Base-by-base conservation (phyloP, 768 basidiomycete genomes). In the Strobilomyces dryophilus region DNA sequence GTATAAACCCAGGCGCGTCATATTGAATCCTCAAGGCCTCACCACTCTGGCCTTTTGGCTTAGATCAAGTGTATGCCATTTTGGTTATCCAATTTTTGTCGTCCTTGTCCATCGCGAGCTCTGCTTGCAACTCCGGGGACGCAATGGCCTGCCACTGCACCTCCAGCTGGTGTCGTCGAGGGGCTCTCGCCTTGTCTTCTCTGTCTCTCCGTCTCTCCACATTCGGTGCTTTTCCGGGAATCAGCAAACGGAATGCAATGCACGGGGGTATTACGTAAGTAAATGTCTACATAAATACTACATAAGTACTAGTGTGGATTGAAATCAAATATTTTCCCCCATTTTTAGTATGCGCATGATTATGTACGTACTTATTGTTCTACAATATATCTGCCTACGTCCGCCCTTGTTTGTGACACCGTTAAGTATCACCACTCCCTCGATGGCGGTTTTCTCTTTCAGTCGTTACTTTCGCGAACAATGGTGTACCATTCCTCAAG, bases 61-160 rank as follows among this genome's bases (percentile, higher is more conserved):
- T 81, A 82, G 81, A 83, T 82, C 81, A 83, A 82, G 82, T 82
- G 82, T 82, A 83, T n/a, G n/a, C 78, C 76, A 77, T 62, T 63
- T 66, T 78, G 78, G 78, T 80, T 80, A 80, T 79, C 73, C 76
- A 65, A 66, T 64, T 66, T 65, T 65, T 65, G 64, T 18, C 61
- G 49, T 64, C 64, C 56, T 61, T 56, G 58, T 58, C 41, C 58
- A 21, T 7, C 3, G 51, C 5, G 61, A 61, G 61, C 72, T 74
- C 73, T 74, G 73, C 73, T 74, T 74, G 73, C 74, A 74, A 66
- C 73, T 70, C 64, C 52, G 57, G 49, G 64, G 68, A 47, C 61
- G 50, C 31, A 73, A 74, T 74, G 73, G 74, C 71, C 71, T 69
- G 71, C 71, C 57, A 53, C 59, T 73, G 71, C 71, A 72, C 44